Percentiles rank a stretch among this genome's conserved stretches.
Evolutionary conservation across 208 protist genomes (phyloP).

Genomic region (Acanthamoeba royreba): DNA sequence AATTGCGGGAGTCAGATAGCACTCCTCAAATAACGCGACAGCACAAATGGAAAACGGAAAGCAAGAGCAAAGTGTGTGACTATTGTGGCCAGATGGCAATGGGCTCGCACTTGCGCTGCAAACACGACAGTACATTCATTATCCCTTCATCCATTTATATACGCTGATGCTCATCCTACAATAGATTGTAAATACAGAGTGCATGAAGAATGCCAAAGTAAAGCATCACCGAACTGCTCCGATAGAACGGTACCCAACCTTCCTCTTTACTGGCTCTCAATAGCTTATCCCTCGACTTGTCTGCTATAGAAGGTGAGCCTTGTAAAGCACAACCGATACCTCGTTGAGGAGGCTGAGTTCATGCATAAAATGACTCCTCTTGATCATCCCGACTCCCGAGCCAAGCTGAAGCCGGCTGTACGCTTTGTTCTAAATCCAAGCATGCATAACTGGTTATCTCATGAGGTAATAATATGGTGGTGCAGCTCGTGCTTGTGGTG

Average conservation of each 20-base stretch:
- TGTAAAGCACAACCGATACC: conserved; percentile 30
- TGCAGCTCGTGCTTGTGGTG: neutral
- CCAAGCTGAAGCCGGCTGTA: neutral
- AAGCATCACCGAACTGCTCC: neutral
- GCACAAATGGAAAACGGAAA: conserved; percentile 16
- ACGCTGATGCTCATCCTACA: neutral
- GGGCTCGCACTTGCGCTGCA: neutral
- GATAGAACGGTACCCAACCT: neutral
- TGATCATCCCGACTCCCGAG: neutral
- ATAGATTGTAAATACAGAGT: conserved; percentile 1
- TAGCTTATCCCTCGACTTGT: neutral
- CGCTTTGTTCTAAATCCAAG: neutral
- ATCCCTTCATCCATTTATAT: neutral
- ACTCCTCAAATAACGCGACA: neutral
- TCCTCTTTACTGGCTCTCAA: neutral
- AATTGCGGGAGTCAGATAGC: conserved; percentile 3
- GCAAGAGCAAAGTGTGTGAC: conserved; percentile 16
- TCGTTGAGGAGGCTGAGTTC: conserved; percentile 9
- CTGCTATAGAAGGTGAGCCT: conserved; percentile 7
- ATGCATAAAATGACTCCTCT: neutral
- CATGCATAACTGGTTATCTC: neutral
- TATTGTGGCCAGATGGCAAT: conserved; percentile 33
- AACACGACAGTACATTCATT: neutral
- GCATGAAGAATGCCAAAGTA: conserved; percentile 16
- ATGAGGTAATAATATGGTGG: neutral